Evolutionary conservation across 2,329 filamentous ascomycete genomes (phyloP), one percentile per base, ranked within the genome.

Genomic region (Diaporthe sp.): DNA sequence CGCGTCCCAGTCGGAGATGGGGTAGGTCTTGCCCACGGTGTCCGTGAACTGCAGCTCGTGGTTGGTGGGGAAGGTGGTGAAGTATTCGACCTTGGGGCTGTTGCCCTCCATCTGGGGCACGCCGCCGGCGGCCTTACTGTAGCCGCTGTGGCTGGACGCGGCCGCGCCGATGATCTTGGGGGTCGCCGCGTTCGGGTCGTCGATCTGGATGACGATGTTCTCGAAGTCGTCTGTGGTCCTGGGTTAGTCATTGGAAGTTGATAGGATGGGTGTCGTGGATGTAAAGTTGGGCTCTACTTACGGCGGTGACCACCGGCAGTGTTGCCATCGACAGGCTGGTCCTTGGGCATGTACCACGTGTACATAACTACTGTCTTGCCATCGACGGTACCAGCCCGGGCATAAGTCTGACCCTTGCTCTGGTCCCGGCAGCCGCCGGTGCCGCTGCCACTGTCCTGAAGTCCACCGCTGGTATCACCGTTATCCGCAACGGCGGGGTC

Each of bases 301-400:
- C 64, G 81, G 7, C 83, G 80, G 75, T 85, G 83, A 9, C 79
- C 79, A 1, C 84, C 81, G 22, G 80, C 80, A 42, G 61, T 57
- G 58, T 77, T 76, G 0, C 80, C 82, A 1, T 74, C 58, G 33
- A 76, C 74, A 33, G 84, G 83, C 76, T 83, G 79, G 74, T 87
- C 85, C 79, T 87, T 86, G 64, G 85, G 85, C 77, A 84, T 81
- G 77, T 86, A 86, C 84, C 84, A 85, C 9, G 82, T 75, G 76
- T 84, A 85, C 82, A 85, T 84, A 76, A 85, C 81, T 64, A 77
- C 82, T 40, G 79, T 80, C 28, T 77, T 75, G 28, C 76, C 79
- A 22, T 81, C 79, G 60, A 79, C 72, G 35, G 72, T 72, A 1
- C 75, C 76, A 38, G 78, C 80, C 19, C 83, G 79, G 12, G 79